Base-by-base conservation (phyloP, 768 basidiomycete genomes). In the Tulasnella sp. region DNA sequence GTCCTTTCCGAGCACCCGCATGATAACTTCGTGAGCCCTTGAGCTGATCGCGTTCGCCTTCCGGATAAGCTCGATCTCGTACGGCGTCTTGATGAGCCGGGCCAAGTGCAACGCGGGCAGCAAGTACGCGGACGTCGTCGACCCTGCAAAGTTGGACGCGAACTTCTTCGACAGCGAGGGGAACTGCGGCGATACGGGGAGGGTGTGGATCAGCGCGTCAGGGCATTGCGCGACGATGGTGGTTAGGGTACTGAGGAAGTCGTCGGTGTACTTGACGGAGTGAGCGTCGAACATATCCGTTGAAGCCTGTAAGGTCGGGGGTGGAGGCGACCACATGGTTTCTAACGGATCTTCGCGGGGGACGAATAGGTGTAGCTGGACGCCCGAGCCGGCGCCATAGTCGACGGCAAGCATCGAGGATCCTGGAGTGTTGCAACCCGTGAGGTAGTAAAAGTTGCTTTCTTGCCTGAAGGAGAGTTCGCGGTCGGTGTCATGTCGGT, bases 251-350 rank as follows among this genome's bases (percentile, higher is more conserved):
- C 77, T 77, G 17, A 82, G 76, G 34, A 94, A 82, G 0, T 80
- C 79, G 3, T 80, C 75, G 0, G 83, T 80, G 74, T 89, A 82
- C n/a, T 83, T 81, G 36, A 91, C 80, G 14, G 80, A 76, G 66
- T 78, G 76, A 14, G 77, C 76, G 22, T 80, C 80, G 62, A 75
- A 80, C n/a, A 65, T 72, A n/a, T 74, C 71, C 19, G 84, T 82
- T 2, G 87, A 87, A 36, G 86, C 83, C 19, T 86, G 80, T 0
- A 89, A 81, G 0, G 91, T 87, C 0, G 89, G 89, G 0, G 94
- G 94, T 17, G 93, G 88, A 2, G 91, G 87, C 6, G 89, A 90
- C 95, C 95, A 98, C 88, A 97, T 88, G 68, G 93, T 80, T 77
- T 92, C 90, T 0, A 82, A 87, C 3, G 87, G 82, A 67, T 89